Evolutionary conservation across 345 rosid genomes (phyloP).

Genomic region (Streptanthus diversifolius): DNA sequence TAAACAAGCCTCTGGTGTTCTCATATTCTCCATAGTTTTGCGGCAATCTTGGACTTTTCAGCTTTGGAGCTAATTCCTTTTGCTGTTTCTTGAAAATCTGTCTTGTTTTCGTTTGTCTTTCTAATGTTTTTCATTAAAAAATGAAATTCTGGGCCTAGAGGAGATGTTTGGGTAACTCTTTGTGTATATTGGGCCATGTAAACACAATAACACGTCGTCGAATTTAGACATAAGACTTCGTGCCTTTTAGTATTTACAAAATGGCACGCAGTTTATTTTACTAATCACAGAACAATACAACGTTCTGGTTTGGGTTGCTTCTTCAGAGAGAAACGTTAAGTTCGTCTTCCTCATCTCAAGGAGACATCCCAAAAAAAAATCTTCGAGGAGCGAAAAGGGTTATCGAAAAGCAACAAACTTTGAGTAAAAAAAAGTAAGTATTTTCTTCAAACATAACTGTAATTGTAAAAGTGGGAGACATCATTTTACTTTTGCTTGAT

Average conservation of each 20-base stretch:
- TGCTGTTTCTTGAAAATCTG: no score
- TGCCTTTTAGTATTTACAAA: background rate
- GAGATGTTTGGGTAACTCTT: background rate
- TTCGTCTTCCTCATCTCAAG: constrained; percentile 23
- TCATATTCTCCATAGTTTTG: no score
- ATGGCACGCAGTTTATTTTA: constrained; percentile 3
- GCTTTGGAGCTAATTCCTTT: no score
- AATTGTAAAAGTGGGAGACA: background rate
- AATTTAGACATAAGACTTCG: background rate
- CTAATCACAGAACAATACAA: background rate
- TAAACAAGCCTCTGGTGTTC: no score
- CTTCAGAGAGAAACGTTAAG: constrained; percentile 15
- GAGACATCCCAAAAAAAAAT: background rate
- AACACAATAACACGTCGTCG: background rate
- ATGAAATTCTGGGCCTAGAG: background rate
- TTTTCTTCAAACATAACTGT: background rate
- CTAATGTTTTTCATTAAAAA: background rate
- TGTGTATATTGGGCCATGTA: background rate
- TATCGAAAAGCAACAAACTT: constrained; percentile 15
- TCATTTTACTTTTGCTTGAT: constrained; percentile 1
- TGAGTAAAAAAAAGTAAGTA: background rate
- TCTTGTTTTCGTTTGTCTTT: no score
- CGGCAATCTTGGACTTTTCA: no score
- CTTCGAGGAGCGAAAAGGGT: background rate
- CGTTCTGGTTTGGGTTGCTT: constrained; percentile 16